phyloP scores from a whole-genome alignment of 2,329 filamentous ascomycete species.

The Pyrenochaeta sp. region DNA sequence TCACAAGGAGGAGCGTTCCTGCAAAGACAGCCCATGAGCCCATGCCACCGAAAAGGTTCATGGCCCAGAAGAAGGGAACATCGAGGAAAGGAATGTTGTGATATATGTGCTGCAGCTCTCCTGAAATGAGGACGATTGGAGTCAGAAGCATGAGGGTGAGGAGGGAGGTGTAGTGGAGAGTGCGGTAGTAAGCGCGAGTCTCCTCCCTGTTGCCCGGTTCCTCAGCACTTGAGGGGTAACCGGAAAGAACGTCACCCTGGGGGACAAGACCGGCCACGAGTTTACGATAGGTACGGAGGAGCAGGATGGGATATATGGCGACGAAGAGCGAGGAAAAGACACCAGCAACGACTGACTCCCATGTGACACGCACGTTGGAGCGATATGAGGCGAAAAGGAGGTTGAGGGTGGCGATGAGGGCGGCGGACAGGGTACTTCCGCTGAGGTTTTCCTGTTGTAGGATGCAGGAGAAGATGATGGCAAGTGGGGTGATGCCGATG shows the following conservation, averaged over 20 bases:
- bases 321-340: constrained; percentile 61
- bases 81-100: constrained; percentile 64
- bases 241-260: constrained; percentile 53
- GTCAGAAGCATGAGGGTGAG: constrained; percentile 58
- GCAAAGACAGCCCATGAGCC: constrained; percentile 59
- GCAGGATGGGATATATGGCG: constrained; percentile 60
- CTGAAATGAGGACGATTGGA: constrained; percentile 59
- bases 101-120: constrained; percentile 57
- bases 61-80: constrained; percentile 64
- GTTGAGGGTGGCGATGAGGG: constrained; percentile 59
- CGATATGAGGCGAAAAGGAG: constrained; percentile 58
- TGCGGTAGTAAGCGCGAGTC: constrained; percentile 59
- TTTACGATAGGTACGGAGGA: constrained; percentile 58
- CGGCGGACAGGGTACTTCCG: constrained; percentile 57
- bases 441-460: constrained; percentile 57
- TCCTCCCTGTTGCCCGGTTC: constrained; percentile 52
- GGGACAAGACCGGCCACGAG: constrained; percentile 55
- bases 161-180: constrained; percentile 61
- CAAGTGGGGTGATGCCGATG: constrained; percentile 59
- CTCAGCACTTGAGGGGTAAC: constrained; percentile 44
- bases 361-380: constrained; percentile 57
- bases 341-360: constrained; percentile 60
- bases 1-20: constrained; percentile 57
- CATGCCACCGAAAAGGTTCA: constrained; percentile 58
- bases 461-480: constrained; percentile 57